phyloP scores from a whole-genome alignment of 371 early-diverging fungal species.

The Mortierella sp. region DNA sequence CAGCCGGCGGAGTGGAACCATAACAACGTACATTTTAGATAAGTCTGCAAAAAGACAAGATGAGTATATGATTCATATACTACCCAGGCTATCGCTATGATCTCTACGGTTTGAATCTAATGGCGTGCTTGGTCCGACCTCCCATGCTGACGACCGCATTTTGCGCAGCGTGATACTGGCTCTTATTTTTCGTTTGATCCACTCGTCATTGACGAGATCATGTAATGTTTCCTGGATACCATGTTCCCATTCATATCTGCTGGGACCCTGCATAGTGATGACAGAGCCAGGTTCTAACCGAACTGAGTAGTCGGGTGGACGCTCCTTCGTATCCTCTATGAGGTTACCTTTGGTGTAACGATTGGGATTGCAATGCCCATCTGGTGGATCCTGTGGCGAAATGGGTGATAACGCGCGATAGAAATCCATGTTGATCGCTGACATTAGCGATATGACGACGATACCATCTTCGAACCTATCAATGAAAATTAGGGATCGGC shows the following conservation, averaged over 20 bases:
- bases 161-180: constrained; percentile 47
- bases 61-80: too few relatives aligned
- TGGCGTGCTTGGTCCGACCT: constrained; percentile 37
- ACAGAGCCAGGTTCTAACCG: constrained; percentile 49
- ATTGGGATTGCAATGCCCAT: constrained; percentile 1
- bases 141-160: constrained; percentile 42
- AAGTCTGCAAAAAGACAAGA: too few relatives aligned
- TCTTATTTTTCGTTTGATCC: constrained; percentile 28
- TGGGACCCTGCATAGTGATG: constrained; percentile 32
- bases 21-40: too few relatives aligned
- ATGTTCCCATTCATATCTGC: constrained; percentile 52
- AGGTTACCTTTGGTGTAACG: too few relatives aligned
- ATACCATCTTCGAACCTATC: constrained; percentile 53
- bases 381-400: constrained; percentile 31
- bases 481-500: too few relatives aligned
- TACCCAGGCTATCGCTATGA: too few relatives aligned
- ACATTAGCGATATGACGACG: constrained; percentile 36
- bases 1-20: too few relatives aligned
- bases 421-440: constrained; percentile 52
- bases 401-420: constrained; percentile 39
- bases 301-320: constrained; percentile 20
- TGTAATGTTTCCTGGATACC: constrained; percentile 35
- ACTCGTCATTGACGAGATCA: constrained; percentile 24
- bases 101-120: too few relatives aligned
- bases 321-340: neutral